phyloP scores from a whole-genome alignment of 2,329 filamentous ascomycete genomes.

The Cercospora berteroae region DNA sequence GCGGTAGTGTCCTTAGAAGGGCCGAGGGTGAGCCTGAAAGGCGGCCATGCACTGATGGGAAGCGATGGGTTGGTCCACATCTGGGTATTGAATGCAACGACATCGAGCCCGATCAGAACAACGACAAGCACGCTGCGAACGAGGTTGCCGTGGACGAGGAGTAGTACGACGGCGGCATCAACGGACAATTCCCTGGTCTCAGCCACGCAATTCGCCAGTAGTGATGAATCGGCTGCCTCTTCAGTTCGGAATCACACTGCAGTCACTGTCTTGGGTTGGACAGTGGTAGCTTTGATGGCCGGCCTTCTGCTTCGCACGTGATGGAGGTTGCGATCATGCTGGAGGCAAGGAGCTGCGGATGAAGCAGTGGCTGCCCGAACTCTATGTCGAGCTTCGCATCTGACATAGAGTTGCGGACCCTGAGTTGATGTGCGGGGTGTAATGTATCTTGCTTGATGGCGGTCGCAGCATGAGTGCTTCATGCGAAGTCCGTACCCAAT shows the following conservation, averaged over 20 bases:
- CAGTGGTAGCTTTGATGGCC: background rate
- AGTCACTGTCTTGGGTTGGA: background rate
- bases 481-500: background rate
- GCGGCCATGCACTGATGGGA: background rate
- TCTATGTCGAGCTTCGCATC: background rate
- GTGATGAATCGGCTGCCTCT: background rate
- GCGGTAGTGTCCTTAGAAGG: background rate
- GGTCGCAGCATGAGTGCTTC: slow-evolving; percentile 4
- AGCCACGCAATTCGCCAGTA: background rate
- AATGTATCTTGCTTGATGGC: slow-evolving; percentile 4
- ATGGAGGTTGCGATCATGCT: background rate
- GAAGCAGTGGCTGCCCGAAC: background rate
- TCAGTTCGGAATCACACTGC: background rate
- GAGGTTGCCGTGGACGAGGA: background rate
- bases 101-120: background rate
- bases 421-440: background rate
- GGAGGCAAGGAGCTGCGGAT: background rate
- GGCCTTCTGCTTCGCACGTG: background rate
- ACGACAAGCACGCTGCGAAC: background rate
- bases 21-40: background rate
- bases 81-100: background rate
- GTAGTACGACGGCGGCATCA: background rate
- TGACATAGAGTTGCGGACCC: background rate
- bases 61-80: background rate
- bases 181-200: background rate